These are phyloP conservation scores for Durio zibethinus DNA, from an alignment of 345 rosid genomes.

Conservation along the genomic window DNA sequence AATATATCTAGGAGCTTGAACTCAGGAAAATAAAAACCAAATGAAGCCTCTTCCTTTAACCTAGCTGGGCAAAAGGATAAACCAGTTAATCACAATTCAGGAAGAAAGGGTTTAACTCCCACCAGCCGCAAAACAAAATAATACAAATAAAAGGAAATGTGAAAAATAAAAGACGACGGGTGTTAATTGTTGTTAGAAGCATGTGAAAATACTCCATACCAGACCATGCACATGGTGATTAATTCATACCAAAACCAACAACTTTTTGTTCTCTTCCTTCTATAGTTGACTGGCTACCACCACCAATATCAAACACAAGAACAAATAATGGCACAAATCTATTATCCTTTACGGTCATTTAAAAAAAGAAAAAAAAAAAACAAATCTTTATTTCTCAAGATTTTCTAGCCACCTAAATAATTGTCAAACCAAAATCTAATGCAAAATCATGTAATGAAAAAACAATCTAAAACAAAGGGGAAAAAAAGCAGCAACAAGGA, in stretches of 20 bases:
- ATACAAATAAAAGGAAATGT: not conserved
- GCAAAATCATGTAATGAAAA: not conserved
- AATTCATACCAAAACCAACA: constrained; percentile 19
- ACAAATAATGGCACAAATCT: not conserved
- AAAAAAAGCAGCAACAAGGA: not conserved
- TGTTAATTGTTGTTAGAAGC: constrained; percentile 11
- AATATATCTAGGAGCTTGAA: not conserved
- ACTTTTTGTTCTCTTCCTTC: constrained; percentile 13
- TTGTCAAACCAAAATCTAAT: not conserved
- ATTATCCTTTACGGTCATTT: not conserved
- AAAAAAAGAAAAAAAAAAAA: not conserved
- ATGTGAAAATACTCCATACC: constrained; percentile 18
- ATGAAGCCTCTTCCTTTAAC: not conserved
- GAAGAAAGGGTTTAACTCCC: not conserved
- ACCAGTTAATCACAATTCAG: not conserved
- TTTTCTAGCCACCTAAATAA: constrained; percentile 10
- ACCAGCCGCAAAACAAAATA: not conserved
- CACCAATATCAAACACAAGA: constrained; percentile 6
- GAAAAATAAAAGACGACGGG: constrained; percentile 1
- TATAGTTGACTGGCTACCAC: constrained; percentile 19
- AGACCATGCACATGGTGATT: constrained; percentile 20
- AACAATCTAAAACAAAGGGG: not conserved
- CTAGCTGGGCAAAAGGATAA: not conserved
- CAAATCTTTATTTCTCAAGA: not conserved
- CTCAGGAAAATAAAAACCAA: not conserved